Conservation (phyloP, 805 yeast genomes). For the Teunomyces gatunensis region DNA sequence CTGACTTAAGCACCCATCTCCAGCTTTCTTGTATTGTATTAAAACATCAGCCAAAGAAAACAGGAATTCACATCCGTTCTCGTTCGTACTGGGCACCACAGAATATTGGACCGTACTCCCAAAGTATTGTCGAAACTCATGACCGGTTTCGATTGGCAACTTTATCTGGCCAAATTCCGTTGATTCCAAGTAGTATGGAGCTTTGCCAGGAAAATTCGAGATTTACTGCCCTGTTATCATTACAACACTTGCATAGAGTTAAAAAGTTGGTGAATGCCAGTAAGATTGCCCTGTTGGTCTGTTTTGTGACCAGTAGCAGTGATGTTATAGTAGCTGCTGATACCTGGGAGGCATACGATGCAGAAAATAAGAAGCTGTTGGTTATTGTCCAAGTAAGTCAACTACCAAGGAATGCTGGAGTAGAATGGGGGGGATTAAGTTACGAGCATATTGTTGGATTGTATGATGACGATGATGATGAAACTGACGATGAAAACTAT, state of each 20-base stretch:
- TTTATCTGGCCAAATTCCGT: slow-evolving; percentile 89
- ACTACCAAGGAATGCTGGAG: slow-evolving; percentile 61
- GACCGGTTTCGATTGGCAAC: slow-evolving; percentile 46
- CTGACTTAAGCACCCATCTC: slow-evolving; percentile 44
- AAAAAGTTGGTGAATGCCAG: slow-evolving; percentile 50
- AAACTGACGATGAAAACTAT: neutral
- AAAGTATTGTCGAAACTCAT: slow-evolving; percentile 54
- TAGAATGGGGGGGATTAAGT: slow-evolving; percentile 75
- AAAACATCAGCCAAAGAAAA: slow-evolving; percentile 33
- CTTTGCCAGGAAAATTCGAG: slow-evolving; percentile 21
- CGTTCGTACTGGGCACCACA: slow-evolving; percentile 98
- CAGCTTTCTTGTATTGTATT: slow-evolving; percentile 63
- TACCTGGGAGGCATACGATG: slow-evolving; percentile 47
- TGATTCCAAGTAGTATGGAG: slow-evolving; percentile 70
- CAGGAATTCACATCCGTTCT: slow-evolving; percentile 87
- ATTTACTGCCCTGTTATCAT: slow-evolving; percentile 50
- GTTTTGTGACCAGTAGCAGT: slow-evolving; percentile 46
- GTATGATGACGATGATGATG: slow-evolving; percentile 41
- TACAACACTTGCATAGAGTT: slow-evolving; percentile 73
- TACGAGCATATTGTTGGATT: slow-evolving; percentile 36
- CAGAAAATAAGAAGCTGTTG: slow-evolving; percentile 27
- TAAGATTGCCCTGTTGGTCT: slow-evolving; percentile 48
- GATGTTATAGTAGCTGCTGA: slow-evolving; percentile 29
- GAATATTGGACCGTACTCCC: slow-evolving; percentile 97
- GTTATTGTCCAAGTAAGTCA: slow-evolving; percentile 53